phyloP scores from a whole-genome alignment of 306 rosid genomes.

The Medicago lupulina region DNA sequence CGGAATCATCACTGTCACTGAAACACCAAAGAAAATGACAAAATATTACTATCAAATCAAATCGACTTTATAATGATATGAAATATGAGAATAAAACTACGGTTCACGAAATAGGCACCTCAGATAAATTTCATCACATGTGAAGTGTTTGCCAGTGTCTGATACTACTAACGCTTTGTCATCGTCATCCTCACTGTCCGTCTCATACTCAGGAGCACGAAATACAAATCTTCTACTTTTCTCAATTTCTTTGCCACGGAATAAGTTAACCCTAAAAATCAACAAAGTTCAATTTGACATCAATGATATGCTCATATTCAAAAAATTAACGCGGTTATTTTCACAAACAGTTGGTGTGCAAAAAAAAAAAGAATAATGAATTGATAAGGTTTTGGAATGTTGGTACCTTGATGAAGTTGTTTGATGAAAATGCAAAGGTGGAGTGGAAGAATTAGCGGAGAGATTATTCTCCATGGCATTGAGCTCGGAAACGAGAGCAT shows the following conservation, averaged over 20 bases:
- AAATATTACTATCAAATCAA: conserved; percentile 36
- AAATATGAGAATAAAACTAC: conserved; percentile 11
- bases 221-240: conserved; percentile 62
- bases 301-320: not conserved
- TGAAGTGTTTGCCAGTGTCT: conserved; percentile 51
- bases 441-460: conserved; percentile 43
- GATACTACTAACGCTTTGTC: conserved; percentile 42
- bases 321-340: not conserved
- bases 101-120: conserved; percentile 56
- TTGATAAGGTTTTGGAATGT: not conserved
- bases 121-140: conserved; percentile 59
- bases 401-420: conserved; percentile 50
- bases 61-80: conserved; percentile 1
- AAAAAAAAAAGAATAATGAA: not conserved
- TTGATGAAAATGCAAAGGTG: conserved; percentile 50
- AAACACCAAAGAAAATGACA: conserved; percentile 39
- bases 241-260: conserved; percentile 39
- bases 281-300: conserved; percentile 32
- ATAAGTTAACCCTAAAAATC: conserved; percentile 28
- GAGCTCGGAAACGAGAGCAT: conserved; percentile 67
- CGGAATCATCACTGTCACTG: conserved; percentile 71
- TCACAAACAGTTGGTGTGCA: conserved; percentile 21
- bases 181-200: conserved; percentile 49
- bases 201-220: conserved; percentile 65
- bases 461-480: conserved; percentile 66